Evolutionary conservation across 1,284 basidiomycete genomes (phyloP), one percentile per base, ranked within the genome.

Genomic region (Pisolithus thermaeus): DNA sequence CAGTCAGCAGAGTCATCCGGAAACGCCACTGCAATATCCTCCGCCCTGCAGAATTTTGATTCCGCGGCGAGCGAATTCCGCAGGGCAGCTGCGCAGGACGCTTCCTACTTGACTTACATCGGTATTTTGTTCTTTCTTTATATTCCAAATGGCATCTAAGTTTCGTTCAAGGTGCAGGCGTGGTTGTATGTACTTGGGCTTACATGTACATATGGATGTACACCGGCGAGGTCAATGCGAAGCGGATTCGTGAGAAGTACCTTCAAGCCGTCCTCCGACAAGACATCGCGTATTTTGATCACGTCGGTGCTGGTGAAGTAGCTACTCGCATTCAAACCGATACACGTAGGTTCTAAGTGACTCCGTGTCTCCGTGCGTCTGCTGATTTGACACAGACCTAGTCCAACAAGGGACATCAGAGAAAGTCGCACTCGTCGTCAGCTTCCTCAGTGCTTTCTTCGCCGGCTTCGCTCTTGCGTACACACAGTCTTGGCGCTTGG

Each of bases 261-360:
- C 79, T 96, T 5, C 71, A 77, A 51, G 82, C 90, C 2, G 70
- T 92, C 12, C 75, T 95, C 16, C 85, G 91, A 38, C 89, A 93
- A 69, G 86, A 96, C 67, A 83, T 91, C 52, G 85, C 89, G 9
- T 98, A 83, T 73, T 97, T 98, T 63, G 96, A 98, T 66, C 82
- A 87, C 18, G 82, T 97, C 52, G 95, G 96, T 23, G 88, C 95
- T 5, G 96, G 96, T 54, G 96, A 98, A 69, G 85, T 99, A 36
- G 90, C 96, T 1, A 97, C 94, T 1, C 86, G 94, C 51, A 98
- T 98, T 57, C 90, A 96, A 66, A 92, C 89, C 1, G 92, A 94
- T 65, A 92, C 87, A n/a, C 87, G 87, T 87, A 62, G 57, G 81
- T 72, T 16, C 14, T 7, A 9, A 14, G 9, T 7, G 12, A 23